Evolutionary conservation across 129 eudicot species (phyloP).

Genomic region (Flaveria bidentis): DNA sequence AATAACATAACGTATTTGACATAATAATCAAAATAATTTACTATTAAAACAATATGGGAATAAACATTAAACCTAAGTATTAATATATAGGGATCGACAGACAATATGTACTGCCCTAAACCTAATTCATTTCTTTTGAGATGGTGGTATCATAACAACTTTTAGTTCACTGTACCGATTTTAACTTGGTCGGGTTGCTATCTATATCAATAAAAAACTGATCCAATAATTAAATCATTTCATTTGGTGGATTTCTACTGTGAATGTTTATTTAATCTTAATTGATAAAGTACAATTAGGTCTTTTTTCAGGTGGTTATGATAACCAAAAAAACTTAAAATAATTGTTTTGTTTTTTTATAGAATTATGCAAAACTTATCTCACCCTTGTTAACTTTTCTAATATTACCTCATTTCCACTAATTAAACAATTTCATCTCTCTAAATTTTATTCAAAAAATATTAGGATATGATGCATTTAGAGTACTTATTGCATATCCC

Average conservation of each 20-base stretch:
- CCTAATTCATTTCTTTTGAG: conserved; percentile 33
- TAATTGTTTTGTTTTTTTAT: neutral
- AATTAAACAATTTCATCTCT: too few relatives aligned
- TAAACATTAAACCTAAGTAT: neutral
- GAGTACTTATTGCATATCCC: too few relatives aligned
- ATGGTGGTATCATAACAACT: conserved; percentile 30
- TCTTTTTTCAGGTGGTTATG: conserved; percentile 18
- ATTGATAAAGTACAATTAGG: conserved; percentile 8
- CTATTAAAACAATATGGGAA: neutral
- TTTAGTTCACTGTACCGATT: conserved; percentile 36
- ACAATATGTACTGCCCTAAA: conserved; percentile 22
- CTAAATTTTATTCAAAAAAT: too few relatives aligned
- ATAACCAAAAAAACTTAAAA: neutral
- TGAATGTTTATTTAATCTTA: conserved; percentile 2
- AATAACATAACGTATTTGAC: too few relatives aligned
- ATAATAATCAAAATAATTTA: too few relatives aligned
- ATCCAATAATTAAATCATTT: conserved; percentile 23
- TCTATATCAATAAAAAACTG: neutral
- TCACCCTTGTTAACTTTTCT: too few relatives aligned
- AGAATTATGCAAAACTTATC: too few relatives aligned
- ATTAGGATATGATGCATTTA: too few relatives aligned
- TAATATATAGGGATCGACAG: neutral
- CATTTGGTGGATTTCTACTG: conserved; percentile 17
- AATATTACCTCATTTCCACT: too few relatives aligned
- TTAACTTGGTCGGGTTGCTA: conserved; percentile 27